Evolutionary conservation across 768 basidiomycete species (phyloP).

Genomic region (Collybia mongolica): DNA sequence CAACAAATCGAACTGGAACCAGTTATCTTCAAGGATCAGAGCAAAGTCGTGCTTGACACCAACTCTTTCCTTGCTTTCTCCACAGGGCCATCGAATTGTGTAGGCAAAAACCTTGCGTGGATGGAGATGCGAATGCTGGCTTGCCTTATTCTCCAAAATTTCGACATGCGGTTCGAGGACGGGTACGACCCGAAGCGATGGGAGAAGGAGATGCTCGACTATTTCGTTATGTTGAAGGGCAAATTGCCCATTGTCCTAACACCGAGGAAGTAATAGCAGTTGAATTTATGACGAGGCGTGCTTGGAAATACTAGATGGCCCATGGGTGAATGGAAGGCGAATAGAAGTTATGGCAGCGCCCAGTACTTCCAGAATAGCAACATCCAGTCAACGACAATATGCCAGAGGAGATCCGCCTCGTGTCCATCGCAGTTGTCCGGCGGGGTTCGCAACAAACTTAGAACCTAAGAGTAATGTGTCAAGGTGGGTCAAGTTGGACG

Average conservation of each 20-base stretch:
- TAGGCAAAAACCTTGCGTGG: conserved; percentile 40
- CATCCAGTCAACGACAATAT: too few relatives aligned
- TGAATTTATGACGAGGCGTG: too few relatives aligned
- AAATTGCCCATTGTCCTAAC: conserved; percentile 28
- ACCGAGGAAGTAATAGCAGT: conserved; percentile 18
- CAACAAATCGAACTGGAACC: conserved; percentile 26
- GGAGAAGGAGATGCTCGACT: conserved; percentile 32
- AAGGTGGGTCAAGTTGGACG: too few relatives aligned
- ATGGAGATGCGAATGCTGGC: conserved; percentile 39
- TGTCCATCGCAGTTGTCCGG: too few relatives aligned
- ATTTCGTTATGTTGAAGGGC: conserved; percentile 31
- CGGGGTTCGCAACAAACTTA: too few relatives aligned
- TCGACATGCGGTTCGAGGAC: conserved; percentile 33
- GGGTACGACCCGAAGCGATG: conserved; percentile 29
- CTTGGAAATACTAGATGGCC: too few relatives aligned
- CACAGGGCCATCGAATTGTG: conserved; percentile 38
- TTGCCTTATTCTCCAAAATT: conserved; percentile 32
- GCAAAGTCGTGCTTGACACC: conserved; percentile 18
- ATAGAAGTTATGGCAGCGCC: too few relatives aligned
- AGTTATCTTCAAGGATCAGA: conserved; percentile 25
- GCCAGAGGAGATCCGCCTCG: too few relatives aligned
- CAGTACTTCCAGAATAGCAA: too few relatives aligned
- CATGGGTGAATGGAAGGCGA: too few relatives aligned
- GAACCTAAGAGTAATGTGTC: too few relatives aligned
- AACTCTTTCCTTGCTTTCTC: conserved; percentile 44